A percentile compares a stretch with the other conserved stretches of the same genome.
Conservation (phyloP, 768 basidiomycete species). For the Cyathus striatus region DNA sequence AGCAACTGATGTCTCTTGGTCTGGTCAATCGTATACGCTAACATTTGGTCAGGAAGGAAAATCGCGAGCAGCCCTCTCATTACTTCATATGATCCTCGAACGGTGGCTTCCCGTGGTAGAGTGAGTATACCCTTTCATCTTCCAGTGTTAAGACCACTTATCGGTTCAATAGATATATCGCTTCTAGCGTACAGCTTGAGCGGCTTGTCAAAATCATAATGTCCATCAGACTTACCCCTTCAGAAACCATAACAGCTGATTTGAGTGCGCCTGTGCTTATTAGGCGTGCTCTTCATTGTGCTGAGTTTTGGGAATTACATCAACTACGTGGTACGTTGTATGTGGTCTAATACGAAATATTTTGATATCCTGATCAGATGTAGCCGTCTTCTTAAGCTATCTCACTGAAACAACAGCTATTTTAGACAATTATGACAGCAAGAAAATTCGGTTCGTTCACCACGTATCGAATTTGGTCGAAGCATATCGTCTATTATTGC, state of each 20-base stretch:
- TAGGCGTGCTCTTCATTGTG: conserved; percentile 42
- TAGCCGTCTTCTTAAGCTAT: conserved; percentile 36
- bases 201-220: conserved; percentile 34
- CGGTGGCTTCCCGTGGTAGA: conserved; percentile 70
- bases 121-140: conserved; percentile 34
- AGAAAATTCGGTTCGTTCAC: conserved; percentile 8
- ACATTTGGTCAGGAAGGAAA: conserved; percentile 24
- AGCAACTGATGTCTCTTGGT: conserved; percentile 31
- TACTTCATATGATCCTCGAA: conserved; percentile 52
- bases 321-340: conserved; percentile 50
- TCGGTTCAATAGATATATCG: too few relatives aligned
- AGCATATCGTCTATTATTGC: conserved; percentile 45
- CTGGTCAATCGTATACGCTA: conserved; percentile 36
- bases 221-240: conserved; percentile 14
- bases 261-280: conserved; percentile 18
- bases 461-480: conserved; percentile 13
- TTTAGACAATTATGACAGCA: conserved; percentile 21
- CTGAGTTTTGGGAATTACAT: conserved; percentile 70
- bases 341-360: too few relatives aligned
- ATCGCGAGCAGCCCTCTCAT: conserved; percentile 35
- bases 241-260: conserved; percentile 2
- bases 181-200: conserved; percentile 33
- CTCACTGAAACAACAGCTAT: conserved; percentile 31
- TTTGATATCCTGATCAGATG: too few relatives aligned
- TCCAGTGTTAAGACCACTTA: neutral